Evolutionary conservation across 1,284 basidiomycete species (phyloP).

Genomic region (Sphagnurus paluster): DNA sequence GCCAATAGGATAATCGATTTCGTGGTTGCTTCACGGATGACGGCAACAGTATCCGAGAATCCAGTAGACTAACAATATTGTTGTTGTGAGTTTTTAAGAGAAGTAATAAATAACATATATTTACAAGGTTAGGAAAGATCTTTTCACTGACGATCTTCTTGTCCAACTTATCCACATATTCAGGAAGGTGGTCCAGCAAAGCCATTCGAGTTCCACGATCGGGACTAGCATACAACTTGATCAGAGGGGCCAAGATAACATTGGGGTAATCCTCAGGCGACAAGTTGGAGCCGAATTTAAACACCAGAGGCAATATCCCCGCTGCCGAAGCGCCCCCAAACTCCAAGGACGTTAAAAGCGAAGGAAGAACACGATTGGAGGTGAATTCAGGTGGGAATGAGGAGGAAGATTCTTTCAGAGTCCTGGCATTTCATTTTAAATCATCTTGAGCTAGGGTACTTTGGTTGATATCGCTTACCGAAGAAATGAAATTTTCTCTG

Average conservation of each 20-base stretch:
- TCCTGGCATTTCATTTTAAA: constrained; percentile 40
- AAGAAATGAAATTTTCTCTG: constrained; percentile 78
- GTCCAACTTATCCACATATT: constrained; percentile 88
- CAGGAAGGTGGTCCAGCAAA: constrained; percentile 81
- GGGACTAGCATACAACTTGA: constrained; percentile 83
- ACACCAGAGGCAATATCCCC: constrained; percentile 78
- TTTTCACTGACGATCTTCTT: constrained; percentile 83
- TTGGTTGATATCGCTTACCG: constrained; percentile 42
- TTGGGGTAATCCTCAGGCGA: constrained; percentile 73
- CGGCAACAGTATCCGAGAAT: constrained; percentile 90
- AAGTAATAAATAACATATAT: not conserved
- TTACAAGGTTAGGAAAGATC: constrained; percentile 90
- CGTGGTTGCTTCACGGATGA: constrained; percentile 94
- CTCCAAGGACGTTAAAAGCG: constrained; percentile 82
- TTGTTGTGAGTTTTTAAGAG: constrained; percentile 7
- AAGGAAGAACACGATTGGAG: constrained; percentile 85
- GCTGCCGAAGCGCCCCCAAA: constrained; percentile 82
- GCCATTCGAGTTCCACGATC: constrained; percentile 96
- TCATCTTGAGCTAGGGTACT: not conserved
- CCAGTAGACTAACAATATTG: constrained; percentile 93
- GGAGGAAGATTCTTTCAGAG: constrained; percentile 75
- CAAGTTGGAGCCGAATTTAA: constrained; percentile 77
- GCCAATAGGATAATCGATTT: constrained; percentile 86
- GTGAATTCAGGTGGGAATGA: constrained; percentile 89
- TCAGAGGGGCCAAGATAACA: constrained; percentile 74